Conservation (phyloP, 306 rosid species). For the Begonia loranthoides region DNA sequence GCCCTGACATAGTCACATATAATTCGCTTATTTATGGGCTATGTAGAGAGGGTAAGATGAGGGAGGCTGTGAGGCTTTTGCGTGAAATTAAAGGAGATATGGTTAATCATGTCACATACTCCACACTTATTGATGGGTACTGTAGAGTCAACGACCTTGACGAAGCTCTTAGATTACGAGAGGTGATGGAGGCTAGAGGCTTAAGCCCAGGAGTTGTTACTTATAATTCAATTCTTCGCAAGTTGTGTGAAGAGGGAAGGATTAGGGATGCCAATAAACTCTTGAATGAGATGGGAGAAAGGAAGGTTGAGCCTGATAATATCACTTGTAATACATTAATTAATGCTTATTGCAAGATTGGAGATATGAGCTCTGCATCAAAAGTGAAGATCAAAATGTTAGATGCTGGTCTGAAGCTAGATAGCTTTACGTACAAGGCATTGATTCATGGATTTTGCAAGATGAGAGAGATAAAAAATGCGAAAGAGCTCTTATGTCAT, state of each 20-base stretch:
- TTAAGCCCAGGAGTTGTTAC: conserved; percentile 67
- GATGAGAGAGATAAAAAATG: conserved; percentile 37
- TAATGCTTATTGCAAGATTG: conserved; percentile 75
- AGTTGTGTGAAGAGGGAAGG: conserved; percentile 67
- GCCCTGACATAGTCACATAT: conserved; percentile 60
- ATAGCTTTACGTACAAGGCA: conserved; percentile 64
- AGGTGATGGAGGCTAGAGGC: conserved; percentile 58
- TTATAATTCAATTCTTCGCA: conserved; percentile 65
- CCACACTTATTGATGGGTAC: conserved; percentile 77
- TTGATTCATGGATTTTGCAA: conserved; percentile 75
- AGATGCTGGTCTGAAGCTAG: conserved; percentile 62
- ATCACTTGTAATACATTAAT: conserved; percentile 84
- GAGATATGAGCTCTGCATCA: conserved; percentile 63
- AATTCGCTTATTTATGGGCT: conserved; percentile 73
- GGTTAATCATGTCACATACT: conserved; percentile 67
- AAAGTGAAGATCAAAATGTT: conserved; percentile 68
- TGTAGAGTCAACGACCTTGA: conserved; percentile 55
- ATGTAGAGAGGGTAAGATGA: conserved; percentile 77
- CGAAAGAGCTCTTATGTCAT: conserved; percentile 40
- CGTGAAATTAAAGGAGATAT: conserved; percentile 41
- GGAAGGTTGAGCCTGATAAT: conserved; percentile 60
- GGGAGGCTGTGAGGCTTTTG: conserved; percentile 68
- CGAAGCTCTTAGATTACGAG: conserved; percentile 47
- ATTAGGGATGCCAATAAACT: conserved; percentile 73
- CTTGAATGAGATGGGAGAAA: conserved; percentile 66